Conservation (phyloP, 768 basidiomycete species). For the Podaxis sp. region DNA sequence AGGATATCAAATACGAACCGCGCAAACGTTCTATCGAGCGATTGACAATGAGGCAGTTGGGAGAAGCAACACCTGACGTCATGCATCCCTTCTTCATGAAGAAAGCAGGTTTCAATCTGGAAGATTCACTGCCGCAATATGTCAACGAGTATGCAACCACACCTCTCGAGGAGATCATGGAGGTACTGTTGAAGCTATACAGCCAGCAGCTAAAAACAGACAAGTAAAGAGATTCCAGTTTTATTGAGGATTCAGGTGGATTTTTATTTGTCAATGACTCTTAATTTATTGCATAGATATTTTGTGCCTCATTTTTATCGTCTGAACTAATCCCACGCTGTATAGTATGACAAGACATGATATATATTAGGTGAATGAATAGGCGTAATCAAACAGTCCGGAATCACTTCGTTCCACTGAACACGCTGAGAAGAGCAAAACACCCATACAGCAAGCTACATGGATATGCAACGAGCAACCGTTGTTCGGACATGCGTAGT, state of each 20-base stretch:
- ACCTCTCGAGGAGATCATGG: conserved; percentile 84
- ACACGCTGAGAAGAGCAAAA: conserved; percentile 91
- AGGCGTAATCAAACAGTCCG: neutral
- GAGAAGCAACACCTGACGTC: conserved; percentile 86
- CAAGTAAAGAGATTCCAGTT: neutral
- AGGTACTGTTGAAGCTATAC: conserved; percentile 72
- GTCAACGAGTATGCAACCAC: conserved; percentile 85
- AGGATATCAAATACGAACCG: conserved; percentile 50
- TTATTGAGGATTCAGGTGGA: neutral
- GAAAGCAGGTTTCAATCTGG: conserved; percentile 78
- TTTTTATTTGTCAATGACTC: neutral
- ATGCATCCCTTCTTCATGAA: conserved; percentile 89
- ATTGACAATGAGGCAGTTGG: conserved; percentile 82
- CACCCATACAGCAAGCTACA: conserved; percentile 92
- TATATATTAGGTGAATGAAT: conserved; percentile 1
- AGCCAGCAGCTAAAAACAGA: conserved; percentile 60
- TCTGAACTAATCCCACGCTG: neutral
- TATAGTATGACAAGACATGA: conserved; percentile 1
- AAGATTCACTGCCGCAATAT: conserved; percentile 84
- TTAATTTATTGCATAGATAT: conserved; percentile 5
- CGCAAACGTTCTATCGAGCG: conserved; percentile 70
- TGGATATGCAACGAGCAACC: conserved; percentile 94
- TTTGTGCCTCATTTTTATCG: conserved; percentile 14
- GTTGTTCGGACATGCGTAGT: conserved; percentile 92
- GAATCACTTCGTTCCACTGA: conserved; percentile 47